Evolutionary conservation across 495 filamentous ascomycete genomes (phyloP).

Genomic region (Podospora anserina): DNA sequence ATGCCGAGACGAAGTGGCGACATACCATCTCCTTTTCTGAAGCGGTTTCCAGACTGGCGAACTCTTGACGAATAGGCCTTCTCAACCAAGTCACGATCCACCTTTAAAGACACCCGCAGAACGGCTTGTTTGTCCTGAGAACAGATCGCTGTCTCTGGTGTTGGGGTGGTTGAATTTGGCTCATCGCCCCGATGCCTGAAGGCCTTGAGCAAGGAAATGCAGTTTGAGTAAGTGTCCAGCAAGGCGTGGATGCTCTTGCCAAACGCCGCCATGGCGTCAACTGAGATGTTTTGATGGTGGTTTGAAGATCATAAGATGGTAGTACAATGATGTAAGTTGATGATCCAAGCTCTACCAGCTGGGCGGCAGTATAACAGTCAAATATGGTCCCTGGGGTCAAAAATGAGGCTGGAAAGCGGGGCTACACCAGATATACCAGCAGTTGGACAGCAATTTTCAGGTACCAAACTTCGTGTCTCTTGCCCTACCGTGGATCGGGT

Average conservation of each 20-base stretch:
- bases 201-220: conserved; percentile 34
- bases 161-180: neutral
- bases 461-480: neutral
- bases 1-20: neutral
- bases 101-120: conserved; percentile 32
- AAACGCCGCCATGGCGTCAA: conserved; percentile 28
- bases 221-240: conserved; percentile 38
- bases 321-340: neutral
- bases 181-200: conserved; percentile 19
- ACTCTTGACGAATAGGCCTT: conserved; percentile 29
- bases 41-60: conserved; percentile 24
- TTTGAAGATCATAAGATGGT: neutral
- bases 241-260: conserved; percentile 30
- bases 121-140: conserved; percentile 33
- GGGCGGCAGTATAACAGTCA: neutral
- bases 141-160: conserved; percentile 21
- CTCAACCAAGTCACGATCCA: conserved; percentile 32
- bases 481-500: neutral
- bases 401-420: neutral
- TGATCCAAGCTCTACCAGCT: neutral
- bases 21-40: conserved; percentile 37
- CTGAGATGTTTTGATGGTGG: neutral
- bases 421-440: neutral
- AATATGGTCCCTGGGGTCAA: neutral
- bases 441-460: neutral